These are phyloP conservation scores for Rhizophlyctis rosea DNA, from an alignment of 192 early-diverging fungal species.

Conservation along the genomic window DNA sequence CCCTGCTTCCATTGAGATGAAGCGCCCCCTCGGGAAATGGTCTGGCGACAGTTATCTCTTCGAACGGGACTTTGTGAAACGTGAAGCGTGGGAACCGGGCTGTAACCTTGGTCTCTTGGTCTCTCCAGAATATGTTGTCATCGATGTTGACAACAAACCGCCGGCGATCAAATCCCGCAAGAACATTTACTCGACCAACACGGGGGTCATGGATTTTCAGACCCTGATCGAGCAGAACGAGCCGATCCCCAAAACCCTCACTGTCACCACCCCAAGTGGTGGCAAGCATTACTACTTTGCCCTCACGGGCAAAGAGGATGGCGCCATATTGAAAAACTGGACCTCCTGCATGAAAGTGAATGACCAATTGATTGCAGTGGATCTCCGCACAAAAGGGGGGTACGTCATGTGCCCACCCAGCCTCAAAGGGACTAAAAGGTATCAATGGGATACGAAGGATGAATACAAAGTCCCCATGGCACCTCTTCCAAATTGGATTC, in stretches of 20 bases:
- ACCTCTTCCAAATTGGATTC: constrained; percentile 5
- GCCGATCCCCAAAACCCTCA: neutral
- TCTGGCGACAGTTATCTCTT: neutral
- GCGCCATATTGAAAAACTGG: neutral
- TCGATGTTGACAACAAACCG: neutral
- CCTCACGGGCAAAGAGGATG: neutral
- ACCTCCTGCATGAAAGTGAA: constrained; percentile 3
- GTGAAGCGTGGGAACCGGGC: neutral
- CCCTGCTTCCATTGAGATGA: neutral
- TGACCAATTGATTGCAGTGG: neutral
- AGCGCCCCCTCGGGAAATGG: constrained; percentile 4
- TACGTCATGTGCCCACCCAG: constrained; percentile 10
- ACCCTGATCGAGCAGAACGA: neutral
- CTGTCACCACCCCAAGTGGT: constrained; percentile 5
- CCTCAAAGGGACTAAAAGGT: neutral
- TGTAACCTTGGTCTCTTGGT: constrained; percentile 4
- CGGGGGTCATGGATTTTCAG: neutral
- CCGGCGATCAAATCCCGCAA: neutral
- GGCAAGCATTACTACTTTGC: constrained; percentile 8
- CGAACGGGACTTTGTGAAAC: constrained; percentile 2
- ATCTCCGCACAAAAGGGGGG: neutral
- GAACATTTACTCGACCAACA: neutral
- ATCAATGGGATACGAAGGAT: constrained; percentile 1
- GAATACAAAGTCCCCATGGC: neutral
- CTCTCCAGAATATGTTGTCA: neutral